These are phyloP conservation scores for Sporothrix sp. DNA, from an alignment of 2,329 filamentous ascomycete species.

Conservation along the genomic window DNA sequence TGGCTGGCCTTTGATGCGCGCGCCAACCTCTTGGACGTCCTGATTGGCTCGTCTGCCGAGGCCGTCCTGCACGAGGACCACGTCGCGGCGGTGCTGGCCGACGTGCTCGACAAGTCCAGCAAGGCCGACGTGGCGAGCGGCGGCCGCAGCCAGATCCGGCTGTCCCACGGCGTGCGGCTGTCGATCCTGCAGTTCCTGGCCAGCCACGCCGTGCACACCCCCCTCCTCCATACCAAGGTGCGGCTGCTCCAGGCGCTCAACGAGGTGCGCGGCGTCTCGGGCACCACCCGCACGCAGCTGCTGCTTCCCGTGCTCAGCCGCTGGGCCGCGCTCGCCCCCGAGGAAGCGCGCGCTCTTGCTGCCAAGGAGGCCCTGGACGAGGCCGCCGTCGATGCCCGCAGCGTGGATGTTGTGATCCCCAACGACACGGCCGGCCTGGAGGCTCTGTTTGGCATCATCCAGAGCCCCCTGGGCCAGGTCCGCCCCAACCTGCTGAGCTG, in stretches of 20 bases:
- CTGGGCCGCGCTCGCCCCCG: slow-evolving; percentile 52
- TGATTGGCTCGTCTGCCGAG: slow-evolving; percentile 60
- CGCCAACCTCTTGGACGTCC: slow-evolving; percentile 50
- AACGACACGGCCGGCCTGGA: slow-evolving; percentile 45
- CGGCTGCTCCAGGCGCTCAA: slow-evolving; percentile 64
- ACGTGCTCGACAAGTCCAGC: slow-evolving; percentile 43
- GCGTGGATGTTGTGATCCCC: slow-evolving; percentile 43
- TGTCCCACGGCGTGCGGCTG: slow-evolving; percentile 52
- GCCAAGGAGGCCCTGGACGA: slow-evolving; percentile 26
- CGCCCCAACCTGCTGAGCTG: slow-evolving; percentile 50
- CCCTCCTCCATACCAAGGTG: slow-evolving; percentile 59
- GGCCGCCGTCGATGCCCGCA: slow-evolving; percentile 27
- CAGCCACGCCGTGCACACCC: slow-evolving; percentile 60
- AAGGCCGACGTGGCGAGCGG: slow-evolving; percentile 18
- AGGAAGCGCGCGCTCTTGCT: slow-evolving; percentile 43
- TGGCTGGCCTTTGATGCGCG: slow-evolving; percentile 50
- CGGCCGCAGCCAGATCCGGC: slow-evolving; percentile 23
- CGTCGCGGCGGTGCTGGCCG: slow-evolving; percentile 53
- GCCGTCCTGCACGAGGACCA: slow-evolving; percentile 70
- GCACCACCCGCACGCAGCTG: slow-evolving; percentile 58
- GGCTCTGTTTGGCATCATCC: slow-evolving; percentile 39
- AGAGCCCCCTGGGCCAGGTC: slow-evolving; percentile 30
- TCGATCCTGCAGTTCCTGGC: slow-evolving; percentile 63
- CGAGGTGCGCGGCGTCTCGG: slow-evolving; percentile 60
- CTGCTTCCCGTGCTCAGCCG: slow-evolving; percentile 64